phyloP scores from a whole-genome alignment of 2,329 filamentous ascomycete genomes.

The Clarireedia paspali region DNA sequence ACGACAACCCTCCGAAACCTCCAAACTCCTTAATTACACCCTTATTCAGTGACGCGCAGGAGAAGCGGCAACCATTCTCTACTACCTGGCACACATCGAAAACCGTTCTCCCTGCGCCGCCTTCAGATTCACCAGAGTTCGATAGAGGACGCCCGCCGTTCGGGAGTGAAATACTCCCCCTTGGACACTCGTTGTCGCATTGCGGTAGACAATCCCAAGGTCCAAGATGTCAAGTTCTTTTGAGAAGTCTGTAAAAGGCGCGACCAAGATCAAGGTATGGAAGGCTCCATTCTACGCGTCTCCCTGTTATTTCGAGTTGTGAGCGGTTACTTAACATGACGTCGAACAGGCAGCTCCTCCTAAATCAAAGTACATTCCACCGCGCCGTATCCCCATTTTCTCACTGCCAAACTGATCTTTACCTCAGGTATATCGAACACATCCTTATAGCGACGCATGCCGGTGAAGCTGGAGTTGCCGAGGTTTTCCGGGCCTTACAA shows the following conservation, averaged over 20 bases:
- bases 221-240: constrained; percentile 72
- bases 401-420: constrained; percentile 14
- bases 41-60: not conserved
- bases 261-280: constrained; percentile 89
- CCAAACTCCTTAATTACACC: not conserved
- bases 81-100: not conserved
- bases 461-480: constrained; percentile 87
- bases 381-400: not conserved
- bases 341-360: constrained; percentile 72
- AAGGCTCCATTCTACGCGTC: constrained; percentile 3
- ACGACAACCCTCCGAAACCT: not conserved
- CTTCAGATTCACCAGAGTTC: not conserved
- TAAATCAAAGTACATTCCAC: constrained; percentile 76
- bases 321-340: constrained; percentile 11
- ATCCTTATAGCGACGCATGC: constrained; percentile 93
- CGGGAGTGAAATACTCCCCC: constrained; percentile 8
- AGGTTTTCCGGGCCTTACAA: constrained; percentile 89
- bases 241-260: constrained; percentile 98
- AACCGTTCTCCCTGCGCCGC: not conserved
- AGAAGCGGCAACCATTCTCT: not conserved
- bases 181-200: constrained; percentile 6
- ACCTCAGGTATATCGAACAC: constrained; percentile 63
- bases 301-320: not conserved
- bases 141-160: not conserved
- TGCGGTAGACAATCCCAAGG: constrained; percentile 6